Base-by-base conservation (phyloP, 176 grass and related monocot species). In the Metroxylon sagu region DNA sequence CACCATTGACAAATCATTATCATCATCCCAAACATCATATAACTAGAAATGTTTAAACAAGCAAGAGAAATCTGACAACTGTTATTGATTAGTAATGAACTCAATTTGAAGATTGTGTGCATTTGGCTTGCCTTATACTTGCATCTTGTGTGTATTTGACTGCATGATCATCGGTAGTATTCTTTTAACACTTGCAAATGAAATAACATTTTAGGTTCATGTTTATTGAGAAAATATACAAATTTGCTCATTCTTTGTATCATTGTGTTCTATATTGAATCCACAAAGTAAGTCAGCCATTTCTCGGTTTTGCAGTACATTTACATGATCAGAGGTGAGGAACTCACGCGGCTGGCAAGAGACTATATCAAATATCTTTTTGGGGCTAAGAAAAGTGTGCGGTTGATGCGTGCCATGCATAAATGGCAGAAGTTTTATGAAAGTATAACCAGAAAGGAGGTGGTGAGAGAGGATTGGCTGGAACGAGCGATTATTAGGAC, bases 241-340 rank as follows among this genome's bases (percentile, higher is more conserved):
- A 23, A 57, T 65, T 39, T 39, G 48, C 60, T 14, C 54, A 64
- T 66, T 1, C 17, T 18, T 12, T 14, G 35, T 10, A 43, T 43
- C 49, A 62, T 68, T 49, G 1, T 54, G n/a, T 19, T 49, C 25
- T 59, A 19, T 25, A 60, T 52, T 30, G 18, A 56, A 49, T 71
- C 30, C 48, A 50, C 15, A 43, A 68, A n/a, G 27, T n/a, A 62
- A 59, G 17, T 39, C 21, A 58, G 39, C 17, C 48, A 53, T 52
- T 75, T 17, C 48, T 79, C 69, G 39, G 1, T 29, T 53, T 35
- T 70, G 60, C 71, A 90, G 92, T 96, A 88, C 53, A 76, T 85
- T 68, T 77, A 85, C 19, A 87, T 90, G 69, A 86, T 96, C 62
- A 80, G 81, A 48, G 92, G 92, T 61, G 87, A 96, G 61, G 92